Base-by-base conservation (phyloP, 2,329 filamentous ascomycete species). In the Botrytis medusae region DNA sequence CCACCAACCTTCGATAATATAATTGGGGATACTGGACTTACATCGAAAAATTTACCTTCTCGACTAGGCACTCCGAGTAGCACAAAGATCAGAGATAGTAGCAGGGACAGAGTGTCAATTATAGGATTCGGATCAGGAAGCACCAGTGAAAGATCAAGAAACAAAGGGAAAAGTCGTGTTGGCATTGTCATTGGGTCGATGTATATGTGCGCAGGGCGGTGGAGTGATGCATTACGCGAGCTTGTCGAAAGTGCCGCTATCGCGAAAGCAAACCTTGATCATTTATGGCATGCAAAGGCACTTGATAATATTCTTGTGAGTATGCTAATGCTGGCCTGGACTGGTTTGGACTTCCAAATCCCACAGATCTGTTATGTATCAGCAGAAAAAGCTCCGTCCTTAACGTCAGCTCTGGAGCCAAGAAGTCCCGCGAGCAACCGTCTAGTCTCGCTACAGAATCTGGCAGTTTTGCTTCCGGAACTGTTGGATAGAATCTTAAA, bases 231-330 rank as follows among this genome's bases (percentile, higher is more conserved):
- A 12, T 82, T 98, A 63, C 92, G 90, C 81, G 93, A 97, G 80
- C 87, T 98, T 34, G 86, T 90, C 16, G 95, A 98, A 74, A 93
- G 92, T 71, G 94, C 93, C 2, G 88, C 88, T 16, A 89, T 91
- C 77, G 92, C 94, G 25, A 92, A 93, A 78, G 90, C 90, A 54
- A 88, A 93, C 74, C 95, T 94, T 78, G 96, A 99, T 82, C 93
- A 97, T 82, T 82, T 98, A n/a, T 99, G 96, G 95, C 94, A 98
- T 83, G 96, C 93, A 29, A 98, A 98, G 83, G 95, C 94, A 1
- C 86, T 99, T 32, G 97, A 99, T 81, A 90, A 95, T 42, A 93
- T 97, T 74, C 84, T 96, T 64, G 87, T 97, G 40, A 94, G 92
- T 79, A 87, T 98, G 77, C 80, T 98, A 59, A 88, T 98, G 78